Evolutionary conservation across 768 basidiomycete genomes (phyloP), one percentile per base, ranked within the genome.

Genomic region (Panus rudis): DNA sequence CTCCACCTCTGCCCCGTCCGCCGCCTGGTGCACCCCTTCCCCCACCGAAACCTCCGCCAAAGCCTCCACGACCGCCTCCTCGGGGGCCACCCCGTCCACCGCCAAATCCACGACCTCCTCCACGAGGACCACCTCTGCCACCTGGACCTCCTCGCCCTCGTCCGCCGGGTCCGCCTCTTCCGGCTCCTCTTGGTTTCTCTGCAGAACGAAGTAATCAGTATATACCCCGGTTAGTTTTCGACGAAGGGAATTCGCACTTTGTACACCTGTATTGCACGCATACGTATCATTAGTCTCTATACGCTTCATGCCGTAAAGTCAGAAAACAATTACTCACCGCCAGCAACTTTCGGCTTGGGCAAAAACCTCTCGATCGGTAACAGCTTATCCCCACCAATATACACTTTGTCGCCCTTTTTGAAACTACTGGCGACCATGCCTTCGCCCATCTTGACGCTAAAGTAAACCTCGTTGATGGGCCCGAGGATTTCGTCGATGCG

Each of bases 401-500:
- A 99, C 33, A 99, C 89, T 61, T 94, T 97, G 70, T 99, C 96
- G 34, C 96, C 96, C 58, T 86, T 89, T 68, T 94, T 88, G 69
- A 99, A 99, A 62, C 89, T 92, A 52, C 69, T 84, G 6, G 96
- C 93, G 37, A 93, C 79, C 84, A 98, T 92, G 24, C 96, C 96
- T 45, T 88, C 84, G 16, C 83, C 79, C 86, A 97, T 96, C 71
- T 98, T 99, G 51, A 99, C 76, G 3, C 92, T 93, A 60, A 99
- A 98, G 66, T 81, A 98, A 46, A 98, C 92, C 61, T 98, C 92
- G 61, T 96, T 99, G 63, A 99, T 93, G 13, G 96, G 94, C 2
- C 96, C 96, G n/a, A 99, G 77, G 53, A 99, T 98, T 65, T 99
- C 96, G 65, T 99, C 96, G 31, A 99, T 86, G 68, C 96, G 97